Evolutionary conservation across 371 early-diverging fungal genomes (phyloP).

Genomic region (Sporodiniella umbellata): DNA sequence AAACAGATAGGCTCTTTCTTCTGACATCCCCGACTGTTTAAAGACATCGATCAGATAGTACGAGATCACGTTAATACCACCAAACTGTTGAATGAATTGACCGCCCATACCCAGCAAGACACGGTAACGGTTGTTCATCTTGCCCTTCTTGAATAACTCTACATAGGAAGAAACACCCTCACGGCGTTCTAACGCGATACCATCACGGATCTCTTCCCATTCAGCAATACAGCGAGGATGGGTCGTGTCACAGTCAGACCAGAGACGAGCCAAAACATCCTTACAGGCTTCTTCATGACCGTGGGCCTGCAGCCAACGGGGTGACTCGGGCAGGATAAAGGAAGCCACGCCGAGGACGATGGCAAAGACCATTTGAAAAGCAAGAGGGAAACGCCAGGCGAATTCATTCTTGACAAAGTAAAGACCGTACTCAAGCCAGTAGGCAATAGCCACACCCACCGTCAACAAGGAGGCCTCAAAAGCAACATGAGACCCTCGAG

Average conservation of each 20-base stretch:
- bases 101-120: slow-evolving; percentile 50
- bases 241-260: slow-evolving; percentile 40
- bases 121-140: slow-evolving; percentile 49
- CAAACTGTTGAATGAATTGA: slow-evolving; percentile 48
- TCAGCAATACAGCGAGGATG: slow-evolving; percentile 47
- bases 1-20: slow-evolving; percentile 42
- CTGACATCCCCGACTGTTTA: slow-evolving; percentile 39
- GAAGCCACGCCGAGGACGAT: slow-evolving; percentile 19
- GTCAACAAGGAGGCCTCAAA: slow-evolving; percentile 32
- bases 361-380: slow-evolving; percentile 27
- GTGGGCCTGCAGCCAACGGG: slow-evolving; percentile 52
- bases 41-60: slow-evolving; percentile 49
- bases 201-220: slow-evolving; percentile 45
- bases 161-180: slow-evolving; percentile 39
- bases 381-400: slow-evolving; percentile 44
- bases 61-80: slow-evolving; percentile 40
- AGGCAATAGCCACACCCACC: slow-evolving; percentile 38
- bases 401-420: slow-evolving; percentile 31
- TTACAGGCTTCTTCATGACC: slow-evolving; percentile 43
- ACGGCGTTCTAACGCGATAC: slow-evolving; percentile 46
- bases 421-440: slow-evolving; percentile 46
- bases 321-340: slow-evolving; percentile 24
- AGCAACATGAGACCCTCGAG: slow-evolving; percentile 43
- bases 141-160: slow-evolving; percentile 45
- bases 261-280: slow-evolving; percentile 37